These are phyloP conservation scores for Fraxinus velutina DNA, from an alignment of 305 asterid genomes.

Conservation along the genomic window DNA sequence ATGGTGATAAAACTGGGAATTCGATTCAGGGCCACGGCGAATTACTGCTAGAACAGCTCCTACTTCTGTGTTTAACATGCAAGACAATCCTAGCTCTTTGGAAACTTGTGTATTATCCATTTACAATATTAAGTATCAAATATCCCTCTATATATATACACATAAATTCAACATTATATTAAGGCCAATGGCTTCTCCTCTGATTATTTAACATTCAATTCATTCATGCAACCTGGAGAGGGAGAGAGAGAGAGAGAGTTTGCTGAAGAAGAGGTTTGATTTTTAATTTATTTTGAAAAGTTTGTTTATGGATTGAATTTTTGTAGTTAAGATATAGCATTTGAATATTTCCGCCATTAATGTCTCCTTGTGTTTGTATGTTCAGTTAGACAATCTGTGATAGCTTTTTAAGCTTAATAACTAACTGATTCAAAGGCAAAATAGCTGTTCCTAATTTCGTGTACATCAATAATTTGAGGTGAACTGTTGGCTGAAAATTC, in stretches of 20 bases:
- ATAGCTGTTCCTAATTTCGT: neutral
- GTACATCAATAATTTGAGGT: neutral
- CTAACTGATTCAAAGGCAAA: neutral
- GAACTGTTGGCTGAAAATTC: neutral
- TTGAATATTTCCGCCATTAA: constrained; percentile 28
- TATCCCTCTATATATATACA: neutral
- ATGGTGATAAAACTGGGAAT: constrained; percentile 46
- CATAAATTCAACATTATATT: neutral
- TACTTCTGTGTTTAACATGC: constrained; percentile 87
- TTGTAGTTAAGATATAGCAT: constrained; percentile 21
- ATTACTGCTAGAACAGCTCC: constrained; percentile 86
- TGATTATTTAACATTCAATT: neutral
- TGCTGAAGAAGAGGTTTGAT: constrained; percentile 32
- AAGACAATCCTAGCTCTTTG: constrained; percentile 73
- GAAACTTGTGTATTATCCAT: neutral
- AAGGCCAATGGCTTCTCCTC: neutral
- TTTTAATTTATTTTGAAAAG: neutral
- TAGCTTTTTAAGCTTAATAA: neutral
- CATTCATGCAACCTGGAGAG: neutral
- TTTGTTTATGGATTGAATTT: neutral
- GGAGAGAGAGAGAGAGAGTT: neutral
- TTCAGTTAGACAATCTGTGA: constrained; percentile 1
- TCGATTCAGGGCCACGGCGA: constrained; percentile 57
- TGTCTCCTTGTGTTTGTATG: constrained; percentile 7
- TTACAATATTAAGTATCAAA: neutral